These are phyloP conservation scores for Adenanthera pavonina DNA, from an alignment of 306 rosid genomes.

Conservation along the genomic window DNA sequence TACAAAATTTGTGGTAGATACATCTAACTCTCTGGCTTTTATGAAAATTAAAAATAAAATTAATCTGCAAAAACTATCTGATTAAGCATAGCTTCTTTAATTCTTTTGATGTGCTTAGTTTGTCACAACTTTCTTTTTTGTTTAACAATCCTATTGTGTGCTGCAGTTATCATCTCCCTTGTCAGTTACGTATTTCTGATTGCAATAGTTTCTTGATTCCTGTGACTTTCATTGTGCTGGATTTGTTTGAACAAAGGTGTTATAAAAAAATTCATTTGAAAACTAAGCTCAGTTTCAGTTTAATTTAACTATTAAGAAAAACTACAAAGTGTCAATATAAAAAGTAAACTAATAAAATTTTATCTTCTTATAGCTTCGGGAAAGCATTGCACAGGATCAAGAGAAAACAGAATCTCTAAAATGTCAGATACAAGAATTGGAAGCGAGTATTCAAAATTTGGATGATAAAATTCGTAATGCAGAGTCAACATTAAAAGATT, in stretches of 20 bases:
- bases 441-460: constrained; percentile 62
- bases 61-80: background rate
- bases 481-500: constrained; percentile 59
- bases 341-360: constrained; percentile 33
- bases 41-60: background rate
- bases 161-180: background rate
- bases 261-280: background rate
- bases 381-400: constrained; percentile 82
- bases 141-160: background rate
- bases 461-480: constrained; percentile 61
- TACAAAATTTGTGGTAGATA: constrained; percentile 11
- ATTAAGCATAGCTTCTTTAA: background rate
- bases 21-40: constrained; percentile 12
- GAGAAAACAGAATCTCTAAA: constrained; percentile 69
- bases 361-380: constrained; percentile 72
- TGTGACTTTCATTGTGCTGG: background rate
- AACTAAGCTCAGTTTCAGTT: background rate
- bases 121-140: background rate
- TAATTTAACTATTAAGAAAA: constrained; percentile 13
- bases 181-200: background rate
- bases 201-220: background rate
- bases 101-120: background rate
- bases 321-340: constrained; percentile 9
- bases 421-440: constrained; percentile 72
- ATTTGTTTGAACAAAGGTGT: constrained; percentile 2